These are phyloP conservation scores for Annulohypoxylon maeteangense DNA, from an alignment of 495 filamentous ascomycete species.

Conservation along the genomic window DNA sequence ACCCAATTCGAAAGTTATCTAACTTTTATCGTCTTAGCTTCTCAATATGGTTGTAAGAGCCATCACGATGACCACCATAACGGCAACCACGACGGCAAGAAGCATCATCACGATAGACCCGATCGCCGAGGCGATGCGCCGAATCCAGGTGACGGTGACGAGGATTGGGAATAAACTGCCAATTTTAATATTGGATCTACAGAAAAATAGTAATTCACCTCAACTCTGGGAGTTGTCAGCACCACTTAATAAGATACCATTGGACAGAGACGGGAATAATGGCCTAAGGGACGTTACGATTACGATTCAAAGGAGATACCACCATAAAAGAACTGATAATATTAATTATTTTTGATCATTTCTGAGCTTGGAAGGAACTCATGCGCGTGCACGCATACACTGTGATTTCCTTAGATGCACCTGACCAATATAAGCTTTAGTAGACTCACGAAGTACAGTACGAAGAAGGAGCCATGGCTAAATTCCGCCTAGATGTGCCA, in stretches of 20 bases:
- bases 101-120: not conserved
- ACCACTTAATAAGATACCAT: constrained; percentile 23
- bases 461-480: not conserved
- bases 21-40: constrained; percentile 11
- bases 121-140: not conserved
- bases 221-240: not conserved
- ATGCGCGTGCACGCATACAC: too few species aligned
- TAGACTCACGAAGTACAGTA: not conserved
- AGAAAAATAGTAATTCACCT: not conserved
- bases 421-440: too few species aligned
- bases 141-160: too few species aligned
- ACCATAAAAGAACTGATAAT: constrained; percentile 4
- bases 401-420: not conserved
- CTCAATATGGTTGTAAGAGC: constrained; percentile 6
- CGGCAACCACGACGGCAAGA: not conserved
- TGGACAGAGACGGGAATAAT: not conserved
- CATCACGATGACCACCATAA: not conserved
- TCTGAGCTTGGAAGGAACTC: not conserved
- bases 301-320: constrained; percentile 6
- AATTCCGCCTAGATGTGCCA: not conserved
- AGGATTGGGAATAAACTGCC: not conserved
- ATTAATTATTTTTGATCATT: constrained; percentile 10
- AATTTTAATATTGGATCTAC: not conserved
- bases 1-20: not conserved
- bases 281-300: not conserved